Evolutionary conservation across 1,284 basidiomycete species (phyloP), one percentile per base, ranked within the genome.

Genomic region (Leccinum solheimii): DNA sequence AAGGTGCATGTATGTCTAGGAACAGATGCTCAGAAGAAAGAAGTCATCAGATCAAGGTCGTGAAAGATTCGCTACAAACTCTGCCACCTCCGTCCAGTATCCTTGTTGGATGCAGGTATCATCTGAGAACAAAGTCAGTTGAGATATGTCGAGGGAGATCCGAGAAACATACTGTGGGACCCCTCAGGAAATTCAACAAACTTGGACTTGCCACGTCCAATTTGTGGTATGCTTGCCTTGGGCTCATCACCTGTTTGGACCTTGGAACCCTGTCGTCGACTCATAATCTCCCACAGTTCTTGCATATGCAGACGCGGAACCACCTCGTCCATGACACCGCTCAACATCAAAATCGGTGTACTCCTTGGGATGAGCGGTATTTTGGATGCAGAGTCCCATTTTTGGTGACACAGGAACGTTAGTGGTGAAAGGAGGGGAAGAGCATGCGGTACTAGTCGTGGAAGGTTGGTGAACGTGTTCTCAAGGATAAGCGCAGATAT

Each of bases 401-500:
- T 90, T 72, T 98, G 90, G 72, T 92, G 89, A 69, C 94, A 94
- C 13, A 97, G 81, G 75, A 92, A 95, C 2, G 91, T 79, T 68
- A 96, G 84, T 0, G 87, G 88, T 0, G 86, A 82, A 30, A 97
- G 83, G 21, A 87, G 76, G 1, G 97, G 96, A 30, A 98, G 79
- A 16, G 94, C 86, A 64, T 86, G 80, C 0, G 96, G 95, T 21
- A 97, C 86, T 26, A 97, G 85, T 49, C 80, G 81, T 4, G 89
- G 89, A 45, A 97, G 83, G 14, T 91, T 93, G 40, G 88, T 83
- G 74, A 97, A 96, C 0, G 95, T 96, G 76, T 98, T 98, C 78
- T 98, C 96, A 59, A 98, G 81, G 57, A 98, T 86, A n/a, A 94
- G 77, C 0, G 87, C 91, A n/a, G 79, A 66, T 58, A 93, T 86